Evolutionary conservation across 106 monocot genomes (phyloP).

Genomic region (Triglochin maritima): DNA sequence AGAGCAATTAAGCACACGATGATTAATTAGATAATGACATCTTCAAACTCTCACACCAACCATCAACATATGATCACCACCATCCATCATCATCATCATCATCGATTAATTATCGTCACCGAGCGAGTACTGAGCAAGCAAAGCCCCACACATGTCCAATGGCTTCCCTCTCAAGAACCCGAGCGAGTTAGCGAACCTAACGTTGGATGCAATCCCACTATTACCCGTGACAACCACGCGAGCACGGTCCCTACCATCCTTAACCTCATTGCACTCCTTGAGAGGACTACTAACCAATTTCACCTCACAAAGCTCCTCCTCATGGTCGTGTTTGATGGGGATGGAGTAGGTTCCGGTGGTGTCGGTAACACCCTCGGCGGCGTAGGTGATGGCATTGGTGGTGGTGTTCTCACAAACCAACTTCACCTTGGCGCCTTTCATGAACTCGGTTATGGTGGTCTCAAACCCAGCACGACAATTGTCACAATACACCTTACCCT

Average conservation of each 20-base stretch:
- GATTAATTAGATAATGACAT: too few species aligned
- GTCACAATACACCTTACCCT: conserved; percentile 75
- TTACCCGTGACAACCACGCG: conserved; percentile 30
- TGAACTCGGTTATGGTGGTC: conserved; percentile 44
- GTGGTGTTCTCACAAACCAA: conserved; percentile 33
- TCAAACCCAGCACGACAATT: conserved; percentile 72
- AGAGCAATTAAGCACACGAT: too few species aligned
- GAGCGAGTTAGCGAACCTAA: conserved; percentile 41
- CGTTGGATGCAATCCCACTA: conserved; percentile 29
- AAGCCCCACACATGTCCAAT: conserved; percentile 10
- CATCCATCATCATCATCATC: too few species aligned
- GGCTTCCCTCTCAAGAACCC: conserved; percentile 45
- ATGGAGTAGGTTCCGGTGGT: conserved; percentile 31
- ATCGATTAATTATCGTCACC: not conserved
- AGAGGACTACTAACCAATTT: conserved; percentile 28
- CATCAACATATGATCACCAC: too few species aligned
- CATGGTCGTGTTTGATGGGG: conserved; percentile 28
- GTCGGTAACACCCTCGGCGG: conserved; percentile 25
- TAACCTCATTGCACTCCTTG: conserved; percentile 25
- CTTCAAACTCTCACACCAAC: too few species aligned
- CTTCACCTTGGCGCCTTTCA: conserved; percentile 41
- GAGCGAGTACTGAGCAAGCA: conserved; percentile 9
- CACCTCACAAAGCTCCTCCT: conserved; percentile 41
- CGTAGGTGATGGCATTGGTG: conserved; percentile 14
- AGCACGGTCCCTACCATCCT: conserved; percentile 32